Percentiles rank a stretch among this genome's conserved stretches.
These are phyloP conservation scores for Geopyxis carbonaria DNA, from an alignment of 495 filamentous ascomycete species.

Conservation along the genomic window DNA sequence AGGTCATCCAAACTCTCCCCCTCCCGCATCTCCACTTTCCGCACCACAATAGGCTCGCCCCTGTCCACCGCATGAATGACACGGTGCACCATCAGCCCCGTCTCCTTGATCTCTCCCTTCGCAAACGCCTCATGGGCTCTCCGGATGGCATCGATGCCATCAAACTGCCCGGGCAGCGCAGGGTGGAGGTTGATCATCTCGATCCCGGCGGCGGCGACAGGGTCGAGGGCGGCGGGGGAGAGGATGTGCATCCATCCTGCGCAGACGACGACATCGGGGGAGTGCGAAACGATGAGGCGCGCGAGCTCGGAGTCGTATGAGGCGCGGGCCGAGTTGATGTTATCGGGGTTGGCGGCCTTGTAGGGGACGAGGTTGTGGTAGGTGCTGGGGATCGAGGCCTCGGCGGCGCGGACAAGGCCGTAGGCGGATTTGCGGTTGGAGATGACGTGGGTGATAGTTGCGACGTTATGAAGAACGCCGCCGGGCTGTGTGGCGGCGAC, in stretches of 20 bases:
- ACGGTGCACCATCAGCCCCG: constrained; percentile 87
- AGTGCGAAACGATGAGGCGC: constrained; percentile 41
- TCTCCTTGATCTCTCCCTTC: constrained; percentile 47
- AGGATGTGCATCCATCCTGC: constrained; percentile 63
- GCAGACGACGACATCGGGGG: constrained; percentile 56
- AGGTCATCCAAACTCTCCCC: constrained; percentile 50
- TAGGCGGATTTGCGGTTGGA: constrained; percentile 69
- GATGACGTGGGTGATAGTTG: constrained; percentile 56
- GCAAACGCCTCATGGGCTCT: constrained; percentile 60
- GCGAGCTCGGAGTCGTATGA: constrained; percentile 73
- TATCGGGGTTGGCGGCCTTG: constrained; percentile 35
- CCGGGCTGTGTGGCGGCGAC: constrained; percentile 43
- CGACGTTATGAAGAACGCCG: constrained; percentile 28
- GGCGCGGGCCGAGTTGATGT: constrained; percentile 37
- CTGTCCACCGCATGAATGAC: constrained; percentile 74
- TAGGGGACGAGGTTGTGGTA: constrained; percentile 72
- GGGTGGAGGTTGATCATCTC: constrained; percentile 81
- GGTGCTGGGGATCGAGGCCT: constrained; percentile 54
- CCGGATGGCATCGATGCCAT: constrained; percentile 62
- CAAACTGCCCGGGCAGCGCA: constrained; percentile 55
- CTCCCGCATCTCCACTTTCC: constrained; percentile 51
- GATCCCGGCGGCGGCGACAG: constrained; percentile 41
- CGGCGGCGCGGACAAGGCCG: constrained; percentile 54
- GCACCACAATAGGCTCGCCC: constrained; percentile 54
- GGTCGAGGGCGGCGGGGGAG: constrained; percentile 44